Evolutionary conservation across 495 filamentous ascomycete species (phyloP).

Genomic region (Sphaerosporella brunnea): DNA sequence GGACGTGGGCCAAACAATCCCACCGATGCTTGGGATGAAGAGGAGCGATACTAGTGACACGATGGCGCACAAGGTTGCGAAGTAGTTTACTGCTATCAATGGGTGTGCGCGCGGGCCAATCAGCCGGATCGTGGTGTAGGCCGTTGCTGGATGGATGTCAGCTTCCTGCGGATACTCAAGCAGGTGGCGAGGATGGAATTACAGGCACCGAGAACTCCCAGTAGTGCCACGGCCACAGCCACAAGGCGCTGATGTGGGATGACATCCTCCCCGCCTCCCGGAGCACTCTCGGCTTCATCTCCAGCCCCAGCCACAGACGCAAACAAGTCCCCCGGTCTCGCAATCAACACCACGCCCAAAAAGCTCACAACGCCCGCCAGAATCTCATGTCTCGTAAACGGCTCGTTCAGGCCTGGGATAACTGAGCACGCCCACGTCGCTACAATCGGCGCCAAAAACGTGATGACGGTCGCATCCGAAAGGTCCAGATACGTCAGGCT

Average conservation of each 20-base stretch:
- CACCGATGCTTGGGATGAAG: slow-evolving; percentile 35
- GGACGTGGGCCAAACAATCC: slow-evolving; percentile 44
- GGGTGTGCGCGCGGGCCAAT: slow-evolving; percentile 75
- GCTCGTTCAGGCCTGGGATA: slow-evolving; percentile 48
- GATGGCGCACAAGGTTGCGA: slow-evolving; percentile 50
- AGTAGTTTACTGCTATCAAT: slow-evolving; percentile 74
- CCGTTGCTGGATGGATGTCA: too few relatives aligned
- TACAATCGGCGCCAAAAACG: slow-evolving; percentile 68
- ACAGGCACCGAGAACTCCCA: slow-evolving; percentile 59
- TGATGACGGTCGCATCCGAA: slow-evolving; percentile 82
- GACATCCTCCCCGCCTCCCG: slow-evolving; percentile 22
- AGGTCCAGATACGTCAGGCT: slow-evolving; percentile 76
- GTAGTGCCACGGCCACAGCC: slow-evolving; percentile 54
- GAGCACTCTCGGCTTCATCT: slow-evolving; percentile 7
- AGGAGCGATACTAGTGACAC: slow-evolving; percentile 33
- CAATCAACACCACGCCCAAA: slow-evolving; percentile 68
- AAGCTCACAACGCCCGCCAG: slow-evolving; percentile 60
- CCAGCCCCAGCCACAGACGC: slow-evolving; percentile 15
- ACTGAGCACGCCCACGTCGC: slow-evolving; percentile 70
- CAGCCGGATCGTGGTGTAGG: slow-evolving; percentile 65
- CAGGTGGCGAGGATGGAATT: too few relatives aligned
- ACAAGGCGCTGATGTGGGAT: slow-evolving; percentile 49
- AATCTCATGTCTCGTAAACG: slow-evolving; percentile 63
- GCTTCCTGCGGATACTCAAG: too few relatives aligned
- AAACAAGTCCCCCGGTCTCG: slow-evolving; percentile 49